Conservation (phyloP, 768 basidiomycete genomes). For the Jaapia argillacea region DNA sequence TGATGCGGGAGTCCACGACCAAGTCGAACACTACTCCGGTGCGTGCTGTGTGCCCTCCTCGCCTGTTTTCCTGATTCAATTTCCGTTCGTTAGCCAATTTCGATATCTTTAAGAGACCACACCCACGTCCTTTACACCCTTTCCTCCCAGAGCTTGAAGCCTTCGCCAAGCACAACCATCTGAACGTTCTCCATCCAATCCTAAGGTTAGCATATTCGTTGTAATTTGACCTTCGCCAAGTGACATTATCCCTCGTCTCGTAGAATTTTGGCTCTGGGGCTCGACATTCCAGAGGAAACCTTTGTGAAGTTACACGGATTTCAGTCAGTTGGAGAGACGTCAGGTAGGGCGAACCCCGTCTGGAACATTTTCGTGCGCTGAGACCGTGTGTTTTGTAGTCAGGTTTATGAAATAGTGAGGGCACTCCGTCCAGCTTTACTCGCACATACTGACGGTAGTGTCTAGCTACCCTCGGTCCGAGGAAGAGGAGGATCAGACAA, state of each 20-base stretch:
- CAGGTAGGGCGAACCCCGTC: neutral
- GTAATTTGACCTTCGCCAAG: neutral
- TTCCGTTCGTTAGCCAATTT: slow-evolving; percentile 32
- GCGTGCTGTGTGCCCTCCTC: slow-evolving; percentile 8
- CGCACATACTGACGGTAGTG: no score
- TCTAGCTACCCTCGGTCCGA: slow-evolving; percentile 21
- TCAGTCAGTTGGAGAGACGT: neutral
- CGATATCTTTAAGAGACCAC: slow-evolving; percentile 32
- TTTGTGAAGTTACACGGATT: slow-evolving; percentile 38
- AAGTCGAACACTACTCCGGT: slow-evolving; percentile 59
- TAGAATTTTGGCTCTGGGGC: slow-evolving; percentile 30
- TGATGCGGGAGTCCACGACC: slow-evolving; percentile 51
- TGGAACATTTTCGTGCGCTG: neutral
- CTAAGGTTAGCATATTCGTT: slow-evolving; percentile 24
- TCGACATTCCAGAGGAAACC: slow-evolving; percentile 45
- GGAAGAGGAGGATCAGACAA: slow-evolving; percentile 21
- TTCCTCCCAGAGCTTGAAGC: slow-evolving; percentile 41
- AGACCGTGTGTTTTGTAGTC: slow-evolving; percentile 20
- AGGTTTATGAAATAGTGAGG: slow-evolving; percentile 61
- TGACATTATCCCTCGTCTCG: neutral
- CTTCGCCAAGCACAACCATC: slow-evolving; percentile 41
- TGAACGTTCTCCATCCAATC: slow-evolving; percentile 38
- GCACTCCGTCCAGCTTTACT: no score
- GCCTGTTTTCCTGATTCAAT: neutral
- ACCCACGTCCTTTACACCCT: slow-evolving; percentile 40